phyloP scores from a whole-genome alignment of 805 yeast species.

The Candida nitratophila region DNA sequence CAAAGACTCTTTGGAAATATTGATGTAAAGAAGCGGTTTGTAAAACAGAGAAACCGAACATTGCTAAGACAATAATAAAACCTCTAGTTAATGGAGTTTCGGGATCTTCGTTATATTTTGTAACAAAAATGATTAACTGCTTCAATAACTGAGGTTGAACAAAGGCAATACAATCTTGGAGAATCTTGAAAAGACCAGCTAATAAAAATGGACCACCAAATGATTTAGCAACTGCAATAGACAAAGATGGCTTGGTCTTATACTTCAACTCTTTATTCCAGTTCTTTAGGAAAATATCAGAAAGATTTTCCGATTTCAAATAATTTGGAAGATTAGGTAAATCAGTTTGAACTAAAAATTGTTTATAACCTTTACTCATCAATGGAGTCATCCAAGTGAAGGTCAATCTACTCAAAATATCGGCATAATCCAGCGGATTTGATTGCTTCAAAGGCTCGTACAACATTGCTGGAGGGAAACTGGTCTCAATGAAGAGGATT shows the following conservation, averaged over 20 bases:
- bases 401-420: constrained; percentile 44
- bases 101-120: constrained; percentile 36
- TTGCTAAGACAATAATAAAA: constrained; percentile 62
- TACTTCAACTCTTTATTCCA: constrained; percentile 53
- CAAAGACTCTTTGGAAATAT: constrained; percentile 68
- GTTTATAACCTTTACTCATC: constrained; percentile 44
- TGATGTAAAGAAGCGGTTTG: constrained; percentile 76
- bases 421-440: constrained; percentile 40
- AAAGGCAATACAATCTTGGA: constrained; percentile 76
- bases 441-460: constrained; percentile 27
- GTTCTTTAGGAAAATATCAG: constrained; percentile 40
- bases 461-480: constrained; percentile 28
- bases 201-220: constrained; percentile 66
- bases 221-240: constrained; percentile 50
- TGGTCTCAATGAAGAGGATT: constrained; percentile 37
- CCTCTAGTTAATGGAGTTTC: constrained; percentile 66
- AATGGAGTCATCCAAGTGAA: constrained; percentile 56
- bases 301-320: constrained; percentile 48
- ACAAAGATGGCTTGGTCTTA: constrained; percentile 23
- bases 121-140: constrained; percentile 53
- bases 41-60: constrained; percentile 71
- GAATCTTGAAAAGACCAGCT: constrained; percentile 66
- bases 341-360: constrained; percentile 45
- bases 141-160: constrained; percentile 82
- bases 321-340: constrained; percentile 72